These are phyloP conservation scores for Pisolithus thermaeus DNA, from an alignment of 1,284 basidiomycete genomes.

Conservation along the genomic window DNA sequence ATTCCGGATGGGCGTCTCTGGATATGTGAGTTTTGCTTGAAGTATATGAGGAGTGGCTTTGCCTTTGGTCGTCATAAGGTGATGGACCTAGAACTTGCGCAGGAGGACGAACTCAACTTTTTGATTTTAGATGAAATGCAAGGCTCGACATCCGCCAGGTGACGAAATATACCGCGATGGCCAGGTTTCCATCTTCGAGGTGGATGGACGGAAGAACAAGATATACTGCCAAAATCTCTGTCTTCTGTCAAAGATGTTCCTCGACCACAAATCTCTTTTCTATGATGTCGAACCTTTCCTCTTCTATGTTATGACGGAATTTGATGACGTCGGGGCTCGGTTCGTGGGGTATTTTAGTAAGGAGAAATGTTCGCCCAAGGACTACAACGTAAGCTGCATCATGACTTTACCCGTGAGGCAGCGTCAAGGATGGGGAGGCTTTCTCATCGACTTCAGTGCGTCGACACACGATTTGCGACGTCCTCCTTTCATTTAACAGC, in stretches of 20 bases:
- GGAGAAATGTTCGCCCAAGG: conserved; percentile 94
- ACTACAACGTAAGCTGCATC: conserved; percentile 98
- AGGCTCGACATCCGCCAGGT: conserved; percentile 90
- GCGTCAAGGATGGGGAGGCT: conserved; percentile 90
- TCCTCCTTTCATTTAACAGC: conserved; percentile 2
- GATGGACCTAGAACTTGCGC: conserved; percentile 23
- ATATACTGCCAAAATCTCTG: conserved; percentile 99
- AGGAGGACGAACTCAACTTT: conserved; percentile 13
- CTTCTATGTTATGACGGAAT: conserved; percentile 96
- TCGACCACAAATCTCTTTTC: conserved; percentile 99
- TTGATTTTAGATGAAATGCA: conserved; percentile 80
- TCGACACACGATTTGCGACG: conserved; percentile 24
- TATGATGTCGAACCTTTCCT: conserved; percentile 99
- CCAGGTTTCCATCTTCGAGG: conserved; percentile 89
- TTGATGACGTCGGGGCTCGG: conserved; percentile 83
- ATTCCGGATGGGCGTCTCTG: conserved; percentile 91
- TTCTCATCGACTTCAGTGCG: conserved; percentile 96
- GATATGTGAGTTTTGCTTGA: conserved; percentile 98
- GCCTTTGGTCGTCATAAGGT: conserved; percentile 84
- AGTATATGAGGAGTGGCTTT: conserved; percentile 97
- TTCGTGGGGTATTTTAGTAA: conserved; percentile 99
- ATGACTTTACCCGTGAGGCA: conserved; percentile 98
- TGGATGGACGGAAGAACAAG: conserved; percentile 98
- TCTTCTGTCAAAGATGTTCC: conserved; percentile 97
- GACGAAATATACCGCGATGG: conserved; percentile 98